These are phyloP conservation scores for Sordariomycetes sp. DNA, from an alignment of 2,329 filamentous ascomycete genomes.

Conservation along the genomic window DNA sequence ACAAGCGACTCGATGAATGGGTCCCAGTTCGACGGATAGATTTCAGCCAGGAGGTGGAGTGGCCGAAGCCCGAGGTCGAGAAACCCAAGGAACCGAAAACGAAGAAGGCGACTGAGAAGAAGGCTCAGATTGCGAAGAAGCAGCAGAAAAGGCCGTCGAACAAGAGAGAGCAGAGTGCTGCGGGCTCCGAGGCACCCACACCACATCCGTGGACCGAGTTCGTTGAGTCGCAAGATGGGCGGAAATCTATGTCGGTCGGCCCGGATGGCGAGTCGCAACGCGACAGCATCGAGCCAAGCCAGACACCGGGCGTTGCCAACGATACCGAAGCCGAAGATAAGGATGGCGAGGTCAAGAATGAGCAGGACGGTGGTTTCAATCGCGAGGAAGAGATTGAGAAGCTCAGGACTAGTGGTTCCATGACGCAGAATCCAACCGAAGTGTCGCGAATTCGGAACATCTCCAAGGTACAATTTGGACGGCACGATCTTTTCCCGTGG, in stretches of 20 bases:
- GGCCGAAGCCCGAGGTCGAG: slow-evolving; percentile 84
- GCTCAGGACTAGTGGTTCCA: slow-evolving; percentile 84
- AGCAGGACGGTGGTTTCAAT: slow-evolving; percentile 51
- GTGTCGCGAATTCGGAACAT: slow-evolving; percentile 94
- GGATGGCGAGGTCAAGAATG: slow-evolving; percentile 32
- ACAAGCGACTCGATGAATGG: slow-evolving; percentile 83
- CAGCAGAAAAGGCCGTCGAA: slow-evolving; percentile 45
- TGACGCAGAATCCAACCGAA: slow-evolving; percentile 98
- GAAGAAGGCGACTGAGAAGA: slow-evolving; percentile 58
- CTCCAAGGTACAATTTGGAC: slow-evolving; percentile 87
- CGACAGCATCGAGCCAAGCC: slow-evolving; percentile 31
- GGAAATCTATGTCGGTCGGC: slow-evolving; percentile 31
- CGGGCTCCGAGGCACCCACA: slow-evolving; percentile 42
- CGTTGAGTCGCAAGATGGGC: slow-evolving; percentile 35
- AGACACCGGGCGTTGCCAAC: slow-evolving; percentile 35
- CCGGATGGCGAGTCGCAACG: slow-evolving; percentile 35
- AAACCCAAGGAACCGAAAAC: slow-evolving; percentile 67
- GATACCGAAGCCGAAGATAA: slow-evolving; percentile 48
- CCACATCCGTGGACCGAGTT: slow-evolving; percentile 46
- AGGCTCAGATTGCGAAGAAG: slow-evolving; percentile 44
- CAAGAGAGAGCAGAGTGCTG: slow-evolving; percentile 41
- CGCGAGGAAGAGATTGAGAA: slow-evolving; percentile 94
- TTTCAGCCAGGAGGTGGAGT: slow-evolving; percentile 85
- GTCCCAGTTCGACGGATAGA: slow-evolving; percentile 75
- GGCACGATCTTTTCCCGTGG: slow-evolving; percentile 89